Evolutionary conservation across 2,329 filamentous ascomycete genomes (phyloP), one percentile per base, ranked within the genome.

Genomic region (Esteya vermicola): DNA sequence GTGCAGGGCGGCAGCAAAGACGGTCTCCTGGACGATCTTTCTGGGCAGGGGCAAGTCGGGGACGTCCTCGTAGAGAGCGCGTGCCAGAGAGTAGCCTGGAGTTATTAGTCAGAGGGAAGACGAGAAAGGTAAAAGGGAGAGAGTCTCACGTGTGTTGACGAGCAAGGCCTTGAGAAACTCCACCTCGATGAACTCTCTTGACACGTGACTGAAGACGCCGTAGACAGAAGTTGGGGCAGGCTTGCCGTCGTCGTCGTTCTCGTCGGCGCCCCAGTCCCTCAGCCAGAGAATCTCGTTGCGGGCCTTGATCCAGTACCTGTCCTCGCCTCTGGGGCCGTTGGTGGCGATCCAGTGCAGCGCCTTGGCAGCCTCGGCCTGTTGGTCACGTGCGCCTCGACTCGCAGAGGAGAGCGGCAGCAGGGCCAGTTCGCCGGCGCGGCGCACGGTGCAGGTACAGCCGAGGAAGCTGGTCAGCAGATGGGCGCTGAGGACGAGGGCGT

Each of bases 281-380:
- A 89, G 63, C 83, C 83, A 89, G 4, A 85, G 54, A 9, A 88
- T 57, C 49, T 79, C 75, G 32, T 70, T 69, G 42, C 81, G 68
- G 12, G 72, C 67, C 39, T 61, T 64, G 21, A 66, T 60, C 78
- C 79, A 83, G 45, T 72, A 74, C 26, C 65, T 65, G 43, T 83
- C 77, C 39, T 83, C 75, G 27, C 66, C 68, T 44, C 69, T 75
- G 2, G 69, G 61, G 12, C 64, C 63, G 40, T 65, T 65, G 36
- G 57, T 59, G 37, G 61, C 54, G 19, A 79, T 51, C 3, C 61
- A 58, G 44, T 70, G 68, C 39, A 85, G 61, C n/a, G 81, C 61
- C 46, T 70, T 75, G 16, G 65, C 56, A 5, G 78, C 64, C 36
- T 80, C 65, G 1, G 61, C 56, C 38, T 69, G 70, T 51, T 88